A percentile compares a stretch with the other conserved stretches of the same genome.
Conservation (phyloP, 2,329 filamentous ascomycete species). For the Monilinia fructicola region DNA sequence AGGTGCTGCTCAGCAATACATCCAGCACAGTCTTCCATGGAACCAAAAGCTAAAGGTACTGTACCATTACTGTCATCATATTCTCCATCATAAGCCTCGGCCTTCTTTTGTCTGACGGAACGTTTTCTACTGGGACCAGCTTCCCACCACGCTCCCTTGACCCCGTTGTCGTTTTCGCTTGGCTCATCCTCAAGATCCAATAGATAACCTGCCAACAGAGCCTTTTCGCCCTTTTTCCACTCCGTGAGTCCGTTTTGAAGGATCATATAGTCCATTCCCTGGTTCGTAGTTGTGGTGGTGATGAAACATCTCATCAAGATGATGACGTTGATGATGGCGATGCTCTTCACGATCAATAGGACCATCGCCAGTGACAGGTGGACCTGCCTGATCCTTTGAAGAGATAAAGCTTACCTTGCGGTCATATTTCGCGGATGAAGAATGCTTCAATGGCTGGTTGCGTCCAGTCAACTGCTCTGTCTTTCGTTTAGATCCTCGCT, state of each 20-base stretch:
- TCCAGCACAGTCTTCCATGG: slow-evolving; percentile 26
- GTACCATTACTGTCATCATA: slow-evolving; percentile 63
- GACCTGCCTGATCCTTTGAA: slow-evolving; percentile 32
- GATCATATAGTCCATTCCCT: slow-evolving; percentile 57
- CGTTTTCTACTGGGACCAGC: slow-evolving; percentile 46
- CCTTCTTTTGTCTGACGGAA: slow-evolving; percentile 46
- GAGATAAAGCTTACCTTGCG: slow-evolving; percentile 29
- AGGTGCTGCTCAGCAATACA: slow-evolving; percentile 28
- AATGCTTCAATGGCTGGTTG: slow-evolving; percentile 24
- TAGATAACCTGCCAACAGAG: slow-evolving; percentile 56
- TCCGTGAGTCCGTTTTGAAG: slow-evolving; percentile 65
- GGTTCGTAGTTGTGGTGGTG: slow-evolving; percentile 39
- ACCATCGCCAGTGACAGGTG: slow-evolving; percentile 25
- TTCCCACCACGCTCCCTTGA: slow-evolving; percentile 75
- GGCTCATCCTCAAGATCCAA: slow-evolving; percentile 56
- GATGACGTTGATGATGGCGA: slow-evolving; percentile 38
- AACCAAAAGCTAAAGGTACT: slow-evolving; percentile 32
- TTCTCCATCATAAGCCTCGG: slow-evolving; percentile 65
- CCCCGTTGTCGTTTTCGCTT: slow-evolving; percentile 47
- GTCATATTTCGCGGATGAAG: slow-evolving; percentile 16
- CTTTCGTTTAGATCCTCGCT: slow-evolving; percentile 36
- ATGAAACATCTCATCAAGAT: slow-evolving; percentile 38
- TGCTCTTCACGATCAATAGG: slow-evolving; percentile 6
- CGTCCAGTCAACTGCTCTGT: slow-evolving; percentile 37
- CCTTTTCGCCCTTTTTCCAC: slow-evolving; percentile 68